Percentiles rank a stretch among this genome's conserved stretches.
Conservation (phyloP, 1,284 basidiomycete species). For the Ceratorhiza oryzae-sativae region DNA sequence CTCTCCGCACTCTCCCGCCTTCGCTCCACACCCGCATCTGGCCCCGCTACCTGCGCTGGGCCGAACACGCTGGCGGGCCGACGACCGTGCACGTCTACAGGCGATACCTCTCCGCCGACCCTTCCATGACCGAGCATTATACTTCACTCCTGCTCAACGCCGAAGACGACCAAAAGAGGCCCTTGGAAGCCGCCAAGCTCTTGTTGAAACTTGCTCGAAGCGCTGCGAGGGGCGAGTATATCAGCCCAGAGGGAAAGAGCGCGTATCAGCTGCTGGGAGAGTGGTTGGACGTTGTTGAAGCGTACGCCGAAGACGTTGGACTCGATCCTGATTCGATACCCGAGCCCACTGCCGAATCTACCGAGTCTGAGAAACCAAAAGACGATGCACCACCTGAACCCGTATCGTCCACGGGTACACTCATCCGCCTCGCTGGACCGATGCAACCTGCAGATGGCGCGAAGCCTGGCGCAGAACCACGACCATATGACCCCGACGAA, state of each 20-base stretch:
- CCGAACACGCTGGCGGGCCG: slow-evolving; percentile 82
- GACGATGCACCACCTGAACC: slow-evolving; percentile 49
- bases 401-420: slow-evolving; percentile 64
- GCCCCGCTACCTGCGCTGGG: slow-evolving; percentile 95
- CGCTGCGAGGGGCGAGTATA: slow-evolving; percentile 83
- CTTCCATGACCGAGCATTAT: slow-evolving; percentile 85
- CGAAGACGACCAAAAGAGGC: slow-evolving; percentile 71
- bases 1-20: slow-evolving; percentile 90
- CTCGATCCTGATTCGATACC: slow-evolving; percentile 77
- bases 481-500: slow-evolving; percentile 78
- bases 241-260: slow-evolving; percentile 91
- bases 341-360: slow-evolving; percentile 49
- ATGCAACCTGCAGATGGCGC: slow-evolving; percentile 59
- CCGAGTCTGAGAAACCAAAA: slow-evolving; percentile 47
- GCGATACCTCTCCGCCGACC: slow-evolving; percentile 87
- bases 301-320: slow-evolving; percentile 91
- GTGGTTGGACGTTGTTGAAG: slow-evolving; percentile 92
- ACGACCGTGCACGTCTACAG: slow-evolving; percentile 89
- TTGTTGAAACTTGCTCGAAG: slow-evolving; percentile 83
- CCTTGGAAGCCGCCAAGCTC: slow-evolving; percentile 93
- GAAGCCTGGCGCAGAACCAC: slow-evolving; percentile 54
- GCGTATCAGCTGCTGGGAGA: slow-evolving; percentile 93
- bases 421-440: slow-evolving; percentile 79
- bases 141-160: slow-evolving; percentile 77
- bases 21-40: slow-evolving; percentile 95